Base-by-base conservation (phyloP, 2,329 filamentous ascomycete species). In the Microsporum canis region DNA sequence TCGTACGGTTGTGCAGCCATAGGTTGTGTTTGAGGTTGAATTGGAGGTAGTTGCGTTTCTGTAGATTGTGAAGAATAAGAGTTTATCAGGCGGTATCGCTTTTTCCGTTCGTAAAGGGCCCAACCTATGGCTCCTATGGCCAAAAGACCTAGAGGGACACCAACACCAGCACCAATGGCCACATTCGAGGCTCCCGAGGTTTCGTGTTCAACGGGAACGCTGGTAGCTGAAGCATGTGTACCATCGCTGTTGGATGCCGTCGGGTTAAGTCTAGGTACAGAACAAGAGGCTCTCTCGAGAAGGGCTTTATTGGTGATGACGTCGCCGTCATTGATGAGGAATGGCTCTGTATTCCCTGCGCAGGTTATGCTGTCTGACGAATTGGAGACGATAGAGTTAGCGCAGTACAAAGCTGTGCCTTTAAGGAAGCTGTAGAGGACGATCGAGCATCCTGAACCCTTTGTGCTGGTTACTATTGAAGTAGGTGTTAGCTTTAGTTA, bases 61-160 rank as follows among this genome's bases (percentile, higher is more conserved):
- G 33, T 14, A 5, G 12, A 10, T 31, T 34, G 31, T 1, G 49
- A 53, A 2, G 49, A 5, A 34, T 31, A 33, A 6, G 49, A 33
- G 12, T 34, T 34, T 33, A 53, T 14, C 3, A 53, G 27, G 29
- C 17, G 49, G 14, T 14, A n/a, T 29, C 17, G 33, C n/a, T 45
- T 59, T 62, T 56, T 66, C 57, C 69, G 64, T 45, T 72, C 71
- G 63, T 64, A 69, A 4, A 70, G 33, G 3, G 67, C 68, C 69
- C 70, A 72, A 2, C 43, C 62, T 3, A 72, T 51, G n/a, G 69
- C 65, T n/a, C 57, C 65, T 7, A 71, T 36, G 3, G 69, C 70
- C 49, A 72, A 66, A 14, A 71, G 31, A 0, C 69, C 70, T 0
- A 72, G 62, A 5, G 71, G 68, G 14, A 71, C 62, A 31, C 70